These are phyloP conservation scores for Begonia loranthoides DNA, from an alignment of 306 rosid genomes.

Conservation along the genomic window DNA sequence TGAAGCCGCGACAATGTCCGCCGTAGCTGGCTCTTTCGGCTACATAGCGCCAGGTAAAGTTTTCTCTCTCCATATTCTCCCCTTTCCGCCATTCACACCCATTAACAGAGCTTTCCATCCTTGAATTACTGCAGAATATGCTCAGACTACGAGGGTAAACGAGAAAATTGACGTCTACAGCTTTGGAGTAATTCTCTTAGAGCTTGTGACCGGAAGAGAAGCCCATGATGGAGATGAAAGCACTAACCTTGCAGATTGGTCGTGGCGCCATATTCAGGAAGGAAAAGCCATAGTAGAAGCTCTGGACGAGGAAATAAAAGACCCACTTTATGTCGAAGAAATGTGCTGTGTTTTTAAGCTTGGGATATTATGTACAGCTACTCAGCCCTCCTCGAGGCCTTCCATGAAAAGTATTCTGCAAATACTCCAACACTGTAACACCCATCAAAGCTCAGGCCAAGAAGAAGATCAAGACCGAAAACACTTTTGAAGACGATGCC, in stretches of 20 bases:
- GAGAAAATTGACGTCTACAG: slow-evolving; percentile 75
- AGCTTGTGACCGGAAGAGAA: slow-evolving; percentile 55
- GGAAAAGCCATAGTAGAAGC: slow-evolving; percentile 28
- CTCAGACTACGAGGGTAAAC: slow-evolving; percentile 40
- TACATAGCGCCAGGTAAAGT: slow-evolving; percentile 88
- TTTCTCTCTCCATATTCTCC: not conserved
- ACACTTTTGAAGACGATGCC: not conserved
- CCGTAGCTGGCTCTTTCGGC: slow-evolving; percentile 78
- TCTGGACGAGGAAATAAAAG: slow-evolving; percentile 45
- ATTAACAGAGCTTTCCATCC: too few relatives aligned
- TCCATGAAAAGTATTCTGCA: slow-evolving; percentile 57
- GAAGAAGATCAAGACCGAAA: not conserved
- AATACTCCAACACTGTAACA: slow-evolving; percentile 20
- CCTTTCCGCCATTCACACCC: too few relatives aligned
- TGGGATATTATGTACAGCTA: slow-evolving; percentile 45
- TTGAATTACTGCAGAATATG: slow-evolving; percentile 33
- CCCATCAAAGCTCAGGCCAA: not conserved
- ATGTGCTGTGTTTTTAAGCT: slow-evolving; percentile 50
- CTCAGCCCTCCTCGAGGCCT: slow-evolving; percentile 41
- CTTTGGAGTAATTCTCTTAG: slow-evolving; percentile 66
- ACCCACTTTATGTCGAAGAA: slow-evolving; percentile 26
- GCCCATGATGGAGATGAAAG: slow-evolving; percentile 43
- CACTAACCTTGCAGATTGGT: slow-evolving; percentile 66
- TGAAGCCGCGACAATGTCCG: slow-evolving; percentile 60
- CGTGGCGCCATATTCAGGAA: slow-evolving; percentile 23